Conservation (phyloP, 495 filamentous ascomycete genomes). For the Bathelium albidoporum region DNA sequence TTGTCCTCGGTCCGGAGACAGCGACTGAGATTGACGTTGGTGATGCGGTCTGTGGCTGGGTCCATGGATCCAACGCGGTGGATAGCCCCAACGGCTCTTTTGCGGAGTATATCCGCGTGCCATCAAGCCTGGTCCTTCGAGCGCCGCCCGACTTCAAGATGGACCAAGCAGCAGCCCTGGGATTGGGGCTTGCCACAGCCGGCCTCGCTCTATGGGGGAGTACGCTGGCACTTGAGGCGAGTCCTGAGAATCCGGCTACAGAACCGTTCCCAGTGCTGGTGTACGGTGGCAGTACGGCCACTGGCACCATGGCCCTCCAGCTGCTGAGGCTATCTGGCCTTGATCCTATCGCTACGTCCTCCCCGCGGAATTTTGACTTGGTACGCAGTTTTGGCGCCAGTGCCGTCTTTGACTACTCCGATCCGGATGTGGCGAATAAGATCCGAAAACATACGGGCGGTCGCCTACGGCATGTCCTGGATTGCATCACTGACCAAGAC, state of each 20-base stretch:
- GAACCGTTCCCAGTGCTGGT: constrained; percentile 31
- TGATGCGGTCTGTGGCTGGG: constrained; percentile 22
- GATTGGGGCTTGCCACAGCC: neutral
- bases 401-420: constrained; percentile 39
- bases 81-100: constrained; percentile 23
- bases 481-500: neutral
- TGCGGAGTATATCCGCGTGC: constrained; percentile 20
- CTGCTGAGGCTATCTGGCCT: constrained; percentile 32
- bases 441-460: neutral
- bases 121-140: neutral
- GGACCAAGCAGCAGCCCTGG: neutral
- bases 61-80: constrained; percentile 16
- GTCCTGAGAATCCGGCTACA: constrained; percentile 9
- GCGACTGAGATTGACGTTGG: constrained; percentile 10
- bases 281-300: constrained; percentile 38
- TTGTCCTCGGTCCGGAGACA: neutral
- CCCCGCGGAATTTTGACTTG: constrained; percentile 40
- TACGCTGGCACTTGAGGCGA: neutral
- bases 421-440: neutral
- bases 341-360: constrained; percentile 39
- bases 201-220: neutral
- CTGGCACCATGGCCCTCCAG: constrained; percentile 38
- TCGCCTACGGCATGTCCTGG: neutral
- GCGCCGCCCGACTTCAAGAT: constrained; percentile 7
- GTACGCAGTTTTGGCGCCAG: constrained; percentile 37